A percentile compares a stretch with the other conserved stretches of the same genome.
Evolutionary conservation across 345 rosid genomes (phyloP).

Genomic region (Brassica incana): DNA sequence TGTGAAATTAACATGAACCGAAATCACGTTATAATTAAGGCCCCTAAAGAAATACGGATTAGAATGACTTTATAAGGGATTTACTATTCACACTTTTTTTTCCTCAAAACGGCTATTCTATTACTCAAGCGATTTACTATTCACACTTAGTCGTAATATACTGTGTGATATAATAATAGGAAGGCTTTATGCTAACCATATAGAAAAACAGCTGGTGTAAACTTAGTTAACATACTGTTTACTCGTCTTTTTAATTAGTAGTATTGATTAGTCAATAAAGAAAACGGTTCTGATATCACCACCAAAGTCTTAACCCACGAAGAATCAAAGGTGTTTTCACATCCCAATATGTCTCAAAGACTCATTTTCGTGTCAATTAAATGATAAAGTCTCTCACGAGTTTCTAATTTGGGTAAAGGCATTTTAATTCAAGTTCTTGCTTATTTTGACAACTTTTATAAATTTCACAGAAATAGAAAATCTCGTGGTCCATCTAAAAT

Average conservation of each 20-base stretch:
- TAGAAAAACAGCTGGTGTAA: too few species aligned
- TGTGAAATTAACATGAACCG: background rate
- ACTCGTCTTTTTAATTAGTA: background rate
- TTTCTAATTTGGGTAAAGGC: conserved; percentile 24
- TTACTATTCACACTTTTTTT: background rate
- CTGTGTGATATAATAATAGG: background rate
- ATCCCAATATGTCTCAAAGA: conserved; percentile 12
- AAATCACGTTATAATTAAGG: background rate
- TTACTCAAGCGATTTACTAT: background rate
- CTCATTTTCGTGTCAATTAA: conserved; percentile 24
- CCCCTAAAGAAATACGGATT: background rate
- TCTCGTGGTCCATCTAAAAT: conserved; percentile 35
- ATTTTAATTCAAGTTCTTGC: conserved; percentile 27
- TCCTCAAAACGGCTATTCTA: too few species aligned
- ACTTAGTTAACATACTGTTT: background rate
- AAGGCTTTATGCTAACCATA: too few species aligned
- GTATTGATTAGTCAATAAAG: conserved; percentile 14
- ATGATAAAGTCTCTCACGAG: conserved; percentile 32
- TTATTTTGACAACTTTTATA: conserved; percentile 36
- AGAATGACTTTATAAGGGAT: background rate
- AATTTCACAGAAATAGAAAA: conserved; percentile 32
- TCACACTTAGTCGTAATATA: background rate
- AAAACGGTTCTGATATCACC: background rate
- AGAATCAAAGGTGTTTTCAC: conserved; percentile 19
- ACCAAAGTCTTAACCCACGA: conserved; percentile 7